Evolutionary conservation across 2,329 filamentous ascomycete genomes (phyloP), one percentile per base, ranked within the genome.

Genomic region (Xylaria sp.): DNA sequence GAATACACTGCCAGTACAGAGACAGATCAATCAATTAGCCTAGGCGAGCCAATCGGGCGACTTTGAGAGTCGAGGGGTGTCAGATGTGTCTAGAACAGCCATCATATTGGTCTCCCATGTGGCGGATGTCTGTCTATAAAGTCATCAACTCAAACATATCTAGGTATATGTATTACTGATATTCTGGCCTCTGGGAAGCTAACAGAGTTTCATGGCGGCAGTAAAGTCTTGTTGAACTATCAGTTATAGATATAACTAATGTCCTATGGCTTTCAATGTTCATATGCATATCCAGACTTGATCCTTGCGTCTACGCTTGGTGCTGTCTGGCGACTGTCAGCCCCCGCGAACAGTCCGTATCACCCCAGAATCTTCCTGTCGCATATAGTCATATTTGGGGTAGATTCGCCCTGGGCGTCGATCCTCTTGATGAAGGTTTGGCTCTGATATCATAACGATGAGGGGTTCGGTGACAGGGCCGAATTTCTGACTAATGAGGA

Each of bases 371-470:
- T 13, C 57, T 63, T 46, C 54, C 46, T 67, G 15, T 28, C 50
- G 44, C 37, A 28, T 58, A 39, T 61, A 63, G 64, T 58, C 51
- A 68, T 56, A 54, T 67, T 65, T 58, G 63, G 66, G 12, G 34
- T 61, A 20, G 37, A 28, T 20, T 57, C 58, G 68, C 37, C 20
- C 60, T 51, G 31, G 59, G 58, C 41, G 70, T 69, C 58, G 72
- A 74, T 75, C 71, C 48, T 58, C 54, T 63, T 63, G 50, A 71
- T 63, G 60, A 71, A 70, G 60, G 65, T 71, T 69, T 61, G 54
- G 56, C 51, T 65, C 73, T 77, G 75, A 77, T 76, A 75, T 77
- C 75, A 75, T 71, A 50, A 61, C 71, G 73, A 75, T 73, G 76
- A 76, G 76, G 75, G 74, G 75, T 74, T 70, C 37, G 13, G 10